These are phyloP conservation scores for sorghum (Sorghum bicolor) DNA, from an alignment of 176 grass and related monocot genomes.

Conservation along the genomic window DNA sequence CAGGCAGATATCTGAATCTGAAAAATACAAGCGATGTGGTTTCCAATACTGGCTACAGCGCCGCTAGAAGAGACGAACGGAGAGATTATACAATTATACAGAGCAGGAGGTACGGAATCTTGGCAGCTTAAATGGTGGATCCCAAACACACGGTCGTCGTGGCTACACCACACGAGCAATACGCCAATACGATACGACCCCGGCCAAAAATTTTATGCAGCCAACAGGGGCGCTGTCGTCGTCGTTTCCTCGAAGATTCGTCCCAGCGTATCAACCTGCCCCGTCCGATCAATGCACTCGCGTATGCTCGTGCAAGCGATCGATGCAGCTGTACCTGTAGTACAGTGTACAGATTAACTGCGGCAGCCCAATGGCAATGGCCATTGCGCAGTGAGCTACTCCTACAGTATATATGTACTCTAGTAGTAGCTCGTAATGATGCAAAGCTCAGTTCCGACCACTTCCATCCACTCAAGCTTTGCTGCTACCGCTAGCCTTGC, in stretches of 20 bases:
- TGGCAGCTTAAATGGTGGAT: slow-evolving; percentile 37
- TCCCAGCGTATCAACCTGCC: neutral
- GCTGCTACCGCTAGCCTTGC: too few relatives aligned
- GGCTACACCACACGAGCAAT: slow-evolving; percentile 1
- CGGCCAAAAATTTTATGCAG: neutral
- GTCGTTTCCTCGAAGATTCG: neutral
- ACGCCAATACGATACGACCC: neutral
- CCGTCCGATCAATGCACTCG: neutral
- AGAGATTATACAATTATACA: neutral
- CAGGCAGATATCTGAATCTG: neutral
- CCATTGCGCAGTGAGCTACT: too few relatives aligned
- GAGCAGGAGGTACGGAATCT: neutral
- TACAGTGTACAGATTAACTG: too few relatives aligned
- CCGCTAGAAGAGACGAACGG: neutral
- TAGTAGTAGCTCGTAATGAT: too few relatives aligned
- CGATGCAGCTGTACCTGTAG: neutral
- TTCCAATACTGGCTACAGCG: neutral
- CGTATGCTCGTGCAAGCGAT: neutral
- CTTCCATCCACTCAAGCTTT: too few relatives aligned
- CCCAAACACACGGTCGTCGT: neutral
- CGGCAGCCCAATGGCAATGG: too few relatives aligned
- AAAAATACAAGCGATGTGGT: neutral
- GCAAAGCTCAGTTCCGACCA: too few relatives aligned
- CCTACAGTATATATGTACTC: too few relatives aligned
- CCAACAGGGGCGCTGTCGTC: neutral